Conservation (phyloP, 208 protist genomes). For the Leishmania martiniquensis region DNA sequence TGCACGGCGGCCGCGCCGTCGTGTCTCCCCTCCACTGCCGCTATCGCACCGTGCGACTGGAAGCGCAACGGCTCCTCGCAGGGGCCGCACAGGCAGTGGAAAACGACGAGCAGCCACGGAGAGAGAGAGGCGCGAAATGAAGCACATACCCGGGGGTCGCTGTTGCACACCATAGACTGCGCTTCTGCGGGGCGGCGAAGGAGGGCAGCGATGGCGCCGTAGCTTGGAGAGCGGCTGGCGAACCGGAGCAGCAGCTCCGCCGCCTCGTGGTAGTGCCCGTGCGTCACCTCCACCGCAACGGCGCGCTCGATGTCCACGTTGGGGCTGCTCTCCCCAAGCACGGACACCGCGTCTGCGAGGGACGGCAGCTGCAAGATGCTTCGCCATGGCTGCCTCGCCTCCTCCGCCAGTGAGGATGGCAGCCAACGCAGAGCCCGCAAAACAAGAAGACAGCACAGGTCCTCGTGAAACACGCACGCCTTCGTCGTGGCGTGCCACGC, state of each 20-base stretch:
- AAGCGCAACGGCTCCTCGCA: not conserved
- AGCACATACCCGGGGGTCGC: slow-evolving; percentile 45
- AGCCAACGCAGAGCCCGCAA: slow-evolving; percentile 77
- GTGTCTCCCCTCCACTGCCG: not conserved
- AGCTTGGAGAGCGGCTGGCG: slow-evolving; percentile 42
- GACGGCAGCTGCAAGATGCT: slow-evolving; percentile 13
- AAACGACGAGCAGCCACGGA: slow-evolving; percentile 73
- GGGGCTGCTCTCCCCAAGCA: slow-evolving; percentile 18
- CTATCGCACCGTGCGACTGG: not conserved
- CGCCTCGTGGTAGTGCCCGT: slow-evolving; percentile 41
- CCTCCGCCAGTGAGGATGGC: slow-evolving; percentile 27
- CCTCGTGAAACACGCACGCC: slow-evolving; percentile 21
- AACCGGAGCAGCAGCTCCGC: slow-evolving; percentile 49
- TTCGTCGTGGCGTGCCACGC: slow-evolving; percentile 7
- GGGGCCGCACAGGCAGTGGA: slow-evolving; percentile 44
- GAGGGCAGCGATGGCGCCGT: slow-evolving; percentile 48
- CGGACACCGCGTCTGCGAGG: slow-evolving; percentile 14
- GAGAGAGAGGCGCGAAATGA: slow-evolving; percentile 61
- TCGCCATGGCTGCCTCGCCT: slow-evolving; percentile 4
- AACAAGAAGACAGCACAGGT: slow-evolving; percentile 59
- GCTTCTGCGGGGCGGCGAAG: slow-evolving; percentile 39
- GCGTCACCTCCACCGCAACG: slow-evolving; percentile 71
- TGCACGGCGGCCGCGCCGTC: not conserved
- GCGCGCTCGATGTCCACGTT: slow-evolving; percentile 57
- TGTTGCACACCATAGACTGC: slow-evolving; percentile 32